A percentile compares a stretch with the other conserved stretches of the same genome.
These are phyloP conservation scores for Trametes punicea DNA, from an alignment of 768 basidiomycete species.

Conservation along the genomic window DNA sequence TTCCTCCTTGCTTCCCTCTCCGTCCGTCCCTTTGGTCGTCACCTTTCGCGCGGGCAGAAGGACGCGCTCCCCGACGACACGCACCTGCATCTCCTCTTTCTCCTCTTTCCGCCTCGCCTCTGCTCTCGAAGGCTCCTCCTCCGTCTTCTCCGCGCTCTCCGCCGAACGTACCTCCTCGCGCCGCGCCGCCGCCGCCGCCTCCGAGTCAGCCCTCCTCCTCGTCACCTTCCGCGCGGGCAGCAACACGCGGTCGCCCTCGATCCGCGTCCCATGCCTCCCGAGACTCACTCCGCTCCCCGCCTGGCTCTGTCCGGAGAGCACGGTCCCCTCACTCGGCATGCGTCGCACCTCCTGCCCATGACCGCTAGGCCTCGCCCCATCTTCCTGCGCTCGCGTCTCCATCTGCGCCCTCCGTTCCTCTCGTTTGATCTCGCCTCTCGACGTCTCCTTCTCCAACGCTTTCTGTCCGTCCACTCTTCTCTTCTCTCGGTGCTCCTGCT, in stretches of 20 bases:
- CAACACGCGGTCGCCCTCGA: conserved; percentile 13
- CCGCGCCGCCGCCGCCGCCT: not conserved
- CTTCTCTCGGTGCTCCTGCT: not conserved
- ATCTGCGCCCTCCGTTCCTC: not conserved
- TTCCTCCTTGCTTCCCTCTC: too few species aligned
- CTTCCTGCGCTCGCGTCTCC: not conserved
- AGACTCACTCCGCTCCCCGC: not conserved
- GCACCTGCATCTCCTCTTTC: not conserved
- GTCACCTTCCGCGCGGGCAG: conserved; percentile 16
- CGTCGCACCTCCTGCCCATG: conserved; percentile 1
- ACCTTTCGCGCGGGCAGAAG: conserved; percentile 12
- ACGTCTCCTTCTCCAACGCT: not conserved
- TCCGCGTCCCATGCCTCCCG: conserved; percentile 5
- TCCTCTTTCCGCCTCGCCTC: not conserved
- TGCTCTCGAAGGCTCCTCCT: not conserved
- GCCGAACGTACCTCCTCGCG: not conserved
- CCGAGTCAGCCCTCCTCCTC: not conserved
- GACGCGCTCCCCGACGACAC: conserved; percentile 10
- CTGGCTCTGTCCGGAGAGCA: not conserved
- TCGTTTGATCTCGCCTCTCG: not conserved
- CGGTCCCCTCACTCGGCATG: conserved; percentile 6
- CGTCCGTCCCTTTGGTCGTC: not conserved
- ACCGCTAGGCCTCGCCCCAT: not conserved
- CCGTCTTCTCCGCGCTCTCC: not conserved
- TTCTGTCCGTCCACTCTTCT: not conserved